phyloP scores from a whole-genome alignment of 495 filamentous ascomycete genomes.

The Daldinia decipiens region DNA sequence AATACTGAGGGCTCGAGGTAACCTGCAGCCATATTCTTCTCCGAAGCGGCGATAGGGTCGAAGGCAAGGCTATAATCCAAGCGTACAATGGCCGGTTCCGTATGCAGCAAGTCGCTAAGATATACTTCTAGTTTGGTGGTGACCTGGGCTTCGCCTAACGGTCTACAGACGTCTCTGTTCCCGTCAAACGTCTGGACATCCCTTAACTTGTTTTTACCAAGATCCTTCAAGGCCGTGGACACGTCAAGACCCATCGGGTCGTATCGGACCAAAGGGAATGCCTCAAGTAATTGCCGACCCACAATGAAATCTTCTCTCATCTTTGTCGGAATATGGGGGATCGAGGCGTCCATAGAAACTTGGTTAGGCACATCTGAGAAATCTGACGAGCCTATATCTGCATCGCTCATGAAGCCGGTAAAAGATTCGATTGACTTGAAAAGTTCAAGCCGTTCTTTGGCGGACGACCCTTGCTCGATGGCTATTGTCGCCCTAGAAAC shows the following conservation, averaged over 20 bases:
- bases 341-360: conserved; percentile 68
- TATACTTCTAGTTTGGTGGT: conserved; percentile 45
- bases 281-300: conserved; percentile 69
- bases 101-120: conserved; percentile 38
- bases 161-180: background rate
- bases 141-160: conserved; percentile 47
- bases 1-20: conserved; percentile 71
- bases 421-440: conserved; percentile 51
- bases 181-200: background rate
- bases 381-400: conserved; percentile 57
- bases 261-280: conserved; percentile 46
- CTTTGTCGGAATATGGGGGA: conserved; percentile 68
- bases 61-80: conserved; percentile 63
- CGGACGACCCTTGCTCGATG: conserved; percentile 26
- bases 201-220: conserved; percentile 48
- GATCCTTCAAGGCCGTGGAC: conserved; percentile 49
- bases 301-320: conserved; percentile 71
- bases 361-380: conserved; percentile 29
- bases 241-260: conserved; percentile 41
- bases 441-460: conserved; percentile 32
- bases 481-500: conserved; percentile 46
- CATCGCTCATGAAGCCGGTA: conserved; percentile 58
- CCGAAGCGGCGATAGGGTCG: conserved; percentile 64
- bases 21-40: conserved; percentile 51
- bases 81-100: conserved; percentile 45